Conservation (phyloP, 345 rosid genomes). For the Citrus glauca region DNA sequence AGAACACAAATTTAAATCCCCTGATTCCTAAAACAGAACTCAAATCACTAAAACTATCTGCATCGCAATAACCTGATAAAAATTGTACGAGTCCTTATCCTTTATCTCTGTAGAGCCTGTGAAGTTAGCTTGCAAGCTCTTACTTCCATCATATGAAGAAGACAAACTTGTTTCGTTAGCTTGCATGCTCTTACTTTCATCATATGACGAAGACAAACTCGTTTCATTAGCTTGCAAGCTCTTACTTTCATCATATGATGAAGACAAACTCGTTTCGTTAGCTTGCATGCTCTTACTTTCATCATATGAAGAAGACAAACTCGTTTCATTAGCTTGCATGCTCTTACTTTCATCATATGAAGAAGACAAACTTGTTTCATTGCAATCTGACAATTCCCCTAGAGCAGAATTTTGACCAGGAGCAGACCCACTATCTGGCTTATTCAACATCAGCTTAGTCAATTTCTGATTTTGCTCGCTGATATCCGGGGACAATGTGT, state of each 20-base stretch:
- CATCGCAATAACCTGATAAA: slow-evolving; percentile 69
- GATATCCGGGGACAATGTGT: slow-evolving; percentile 19
- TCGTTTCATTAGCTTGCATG: slow-evolving; percentile 7
- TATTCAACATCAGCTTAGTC: slow-evolving; percentile 21
- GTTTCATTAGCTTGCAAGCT: slow-evolving; percentile 12
- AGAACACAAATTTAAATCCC: not conserved
- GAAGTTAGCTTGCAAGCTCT: slow-evolving; percentile 24
- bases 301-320: slow-evolving; percentile 34
- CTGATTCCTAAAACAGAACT: not conserved
- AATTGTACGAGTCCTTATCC: slow-evolving; percentile 58
- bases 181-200: slow-evolving; percentile 35
- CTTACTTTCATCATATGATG: slow-evolving; percentile 45
- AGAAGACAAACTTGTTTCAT: slow-evolving; percentile 33
- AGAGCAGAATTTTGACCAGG: slow-evolving; percentile 34
- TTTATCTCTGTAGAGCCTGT: slow-evolving; percentile 39
- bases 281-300: slow-evolving; percentile 33
- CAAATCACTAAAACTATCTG: not conserved
- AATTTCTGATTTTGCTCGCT: slow-evolving; percentile 25
- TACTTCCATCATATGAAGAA: slow-evolving; percentile 43
- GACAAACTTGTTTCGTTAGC: slow-evolving; percentile 29
- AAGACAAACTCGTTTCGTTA: slow-evolving; percentile 8
- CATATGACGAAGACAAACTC: slow-evolving; percentile 31
- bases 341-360: slow-evolving; percentile 42
- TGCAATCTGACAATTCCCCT: slow-evolving; percentile 30
- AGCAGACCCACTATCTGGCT: slow-evolving; percentile 30